Base-by-base conservation (phyloP, 2,329 filamentous ascomycete genomes). In the Dendrostoma leiphaemia region DNA sequence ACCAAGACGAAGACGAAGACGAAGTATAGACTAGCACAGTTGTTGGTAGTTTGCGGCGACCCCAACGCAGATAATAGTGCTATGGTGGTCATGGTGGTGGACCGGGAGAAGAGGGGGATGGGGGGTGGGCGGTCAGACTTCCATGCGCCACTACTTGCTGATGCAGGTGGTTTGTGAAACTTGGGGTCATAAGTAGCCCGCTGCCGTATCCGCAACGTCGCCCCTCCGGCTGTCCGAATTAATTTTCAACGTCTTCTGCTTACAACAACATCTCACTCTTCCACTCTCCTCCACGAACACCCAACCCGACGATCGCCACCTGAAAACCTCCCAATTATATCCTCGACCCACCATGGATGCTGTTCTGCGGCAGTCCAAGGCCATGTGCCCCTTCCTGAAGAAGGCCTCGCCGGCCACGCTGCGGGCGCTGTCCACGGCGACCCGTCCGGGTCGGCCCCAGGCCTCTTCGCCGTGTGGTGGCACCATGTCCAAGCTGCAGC, bases 311-410 rank as follows among this genome's bases (percentile, higher is more conserved):
- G 17, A 15, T 9, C 17, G 24, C 8, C 17, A 23, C 34, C 24
- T 31, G 23, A 37, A 38, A n/a, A 29, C 17, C 15, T 19, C 38
- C 52, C 17, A 45, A 51, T 44, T n/a, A 48, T 37, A 29, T 26
- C 3, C 19, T 29, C 45, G 44, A 46, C 17, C 57, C 62, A 69
- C 59, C 67, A 99, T 99, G 94, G 94, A 99, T 81, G 83, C 90
- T 66, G 86, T 97, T 65, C 85, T 97, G 67, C 91, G 91, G 73
- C 92, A 97, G 75, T 97, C 92, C 71, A 91, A 92, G 81, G 85
- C 89, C 70, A 89, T 99, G 86, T 99, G 94, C 77, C 94, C 94
- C 53, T 99, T 99, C 77, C 80, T 99, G 73, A 93, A 92, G 80
- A 90, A 92, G 76, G 93, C 94, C 32, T 93, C 92, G 34, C 91